phyloP scores from a whole-genome alignment of 164 flowering plant species.

The Litsea cubeba region DNA sequence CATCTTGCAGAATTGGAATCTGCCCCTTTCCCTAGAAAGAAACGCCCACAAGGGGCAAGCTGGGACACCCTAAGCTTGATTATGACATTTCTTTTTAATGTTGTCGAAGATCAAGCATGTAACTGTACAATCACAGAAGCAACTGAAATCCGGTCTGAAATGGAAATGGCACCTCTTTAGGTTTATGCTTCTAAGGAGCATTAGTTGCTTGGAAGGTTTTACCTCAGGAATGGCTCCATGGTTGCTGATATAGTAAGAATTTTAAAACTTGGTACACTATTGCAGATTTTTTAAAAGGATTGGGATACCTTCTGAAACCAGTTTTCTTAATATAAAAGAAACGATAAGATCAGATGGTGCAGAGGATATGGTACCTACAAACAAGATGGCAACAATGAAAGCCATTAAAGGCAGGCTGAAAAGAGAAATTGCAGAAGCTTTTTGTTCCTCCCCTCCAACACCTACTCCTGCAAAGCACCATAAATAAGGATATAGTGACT shows the following conservation, averaged over 20 bases:
- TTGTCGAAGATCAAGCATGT: background rate
- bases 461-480: slow-evolving; percentile 69
- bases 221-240: background rate
- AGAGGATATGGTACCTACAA: slow-evolving; percentile 92
- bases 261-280: background rate
- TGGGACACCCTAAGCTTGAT: background rate
- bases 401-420: slow-evolving; percentile 74
- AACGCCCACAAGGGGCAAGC: too few relatives aligned
- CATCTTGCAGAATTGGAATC: background rate
- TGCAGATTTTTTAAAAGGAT: background rate
- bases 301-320: background rate
- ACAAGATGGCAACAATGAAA: slow-evolving; percentile 69
- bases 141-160: background rate
- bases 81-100: too few relatives aligned
- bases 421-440: slow-evolving; percentile 61
- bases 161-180: background rate
- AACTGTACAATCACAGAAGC: background rate
- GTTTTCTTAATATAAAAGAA: background rate
- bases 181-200: background rate
- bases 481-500: background rate
- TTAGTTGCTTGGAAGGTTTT: background rate
- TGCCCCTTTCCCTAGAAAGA: background rate
- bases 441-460: slow-evolving; percentile 97
- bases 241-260: background rate
- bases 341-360: slow-evolving; percentile 15